Conservation (phyloP, 108 stramenopile genomes). For the Cyclotella sp. region DNA sequence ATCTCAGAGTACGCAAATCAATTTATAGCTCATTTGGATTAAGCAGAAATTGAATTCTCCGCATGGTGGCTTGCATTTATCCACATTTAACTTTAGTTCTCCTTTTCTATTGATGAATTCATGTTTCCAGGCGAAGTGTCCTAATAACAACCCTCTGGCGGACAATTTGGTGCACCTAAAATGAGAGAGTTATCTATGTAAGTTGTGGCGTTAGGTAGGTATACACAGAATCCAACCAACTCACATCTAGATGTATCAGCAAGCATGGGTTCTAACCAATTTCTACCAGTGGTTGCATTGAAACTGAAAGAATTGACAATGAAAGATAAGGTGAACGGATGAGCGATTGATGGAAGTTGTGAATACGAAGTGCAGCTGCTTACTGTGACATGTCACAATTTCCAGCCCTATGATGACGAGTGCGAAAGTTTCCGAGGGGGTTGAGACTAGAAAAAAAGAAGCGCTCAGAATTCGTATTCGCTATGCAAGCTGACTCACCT, state of each 20-base stretch:
- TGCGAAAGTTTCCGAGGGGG: neutral
- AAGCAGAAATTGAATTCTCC: too few species aligned
- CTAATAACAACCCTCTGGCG: conserved; percentile 44
- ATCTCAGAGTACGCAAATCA: too few species aligned
- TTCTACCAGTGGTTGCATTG: conserved; percentile 22
- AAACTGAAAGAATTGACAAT: neutral
- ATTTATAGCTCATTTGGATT: too few species aligned
- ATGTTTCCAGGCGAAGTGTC: too few species aligned
- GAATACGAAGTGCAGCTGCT: neutral
- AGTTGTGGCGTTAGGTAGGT: neutral
- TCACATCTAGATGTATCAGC: conserved; percentile 16
- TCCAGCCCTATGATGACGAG: conserved; percentile 17
- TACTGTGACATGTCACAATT: conserved; percentile 36
- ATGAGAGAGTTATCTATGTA: neutral
- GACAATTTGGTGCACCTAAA: conserved; percentile 29
- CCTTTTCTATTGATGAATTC: too few species aligned
- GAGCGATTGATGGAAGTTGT: too few species aligned
- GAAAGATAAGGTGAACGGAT: neutral
- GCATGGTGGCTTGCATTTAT: too few species aligned
- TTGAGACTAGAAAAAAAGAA: neutral
- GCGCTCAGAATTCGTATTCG: too few species aligned
- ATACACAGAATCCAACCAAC: neutral
- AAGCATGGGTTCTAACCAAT: conserved; percentile 37
- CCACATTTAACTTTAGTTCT: too few species aligned
- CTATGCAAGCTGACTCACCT: conserved; percentile 13